Evolutionary conservation across 176 grass and related monocot genomes (phyloP), one percentile per base, ranked within the genome.

Genomic region (Bothriochloa decipiens): DNA sequence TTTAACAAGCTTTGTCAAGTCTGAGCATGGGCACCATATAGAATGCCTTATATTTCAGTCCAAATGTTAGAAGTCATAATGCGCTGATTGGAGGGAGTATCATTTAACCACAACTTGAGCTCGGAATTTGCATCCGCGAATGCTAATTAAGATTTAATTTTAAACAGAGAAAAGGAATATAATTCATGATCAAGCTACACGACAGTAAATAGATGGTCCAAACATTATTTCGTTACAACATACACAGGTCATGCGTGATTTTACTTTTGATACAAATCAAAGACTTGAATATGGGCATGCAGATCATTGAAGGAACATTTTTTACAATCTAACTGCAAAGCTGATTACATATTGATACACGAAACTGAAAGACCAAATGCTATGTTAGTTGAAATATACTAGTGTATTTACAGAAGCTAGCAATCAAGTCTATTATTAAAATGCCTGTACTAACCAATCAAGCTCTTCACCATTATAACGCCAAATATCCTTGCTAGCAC

Each of bases 251-350:
- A 4, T 14, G 17, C 3, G 6, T 81, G 42, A 74, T 81, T 87
- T 66, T 67, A 87, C 15, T 47, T 68, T 75, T 40, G 14, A 87
- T 50, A 27, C 58, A 66, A 33, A 52, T 63, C 27, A 49, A 83
- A 65, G 3, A 25, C 7, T 8, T 66, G 46, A 83, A 72, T 72
- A 52, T 58, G 60, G 29, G 28, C 18, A 77, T n/a, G 18, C 43
- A 58, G 23, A n/a, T 57, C 57, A 45, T 50, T 33, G 81, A 65
- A 65, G 39, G 14, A 57, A 27, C 22, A 69, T 47, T 55, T 53
- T 10, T 74, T 75, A 17, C 22, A 82, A 85, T 32, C 37, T 75
- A 36, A 74, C 79, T 76, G 47, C 68, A 70, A 76, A 84, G 50
- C 27, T 84, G 36, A 57, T 80, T 85, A 76, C 60, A 63, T 3